Conservation (phyloP, 257 asterid species). For the Echium plantagineum region DNA sequence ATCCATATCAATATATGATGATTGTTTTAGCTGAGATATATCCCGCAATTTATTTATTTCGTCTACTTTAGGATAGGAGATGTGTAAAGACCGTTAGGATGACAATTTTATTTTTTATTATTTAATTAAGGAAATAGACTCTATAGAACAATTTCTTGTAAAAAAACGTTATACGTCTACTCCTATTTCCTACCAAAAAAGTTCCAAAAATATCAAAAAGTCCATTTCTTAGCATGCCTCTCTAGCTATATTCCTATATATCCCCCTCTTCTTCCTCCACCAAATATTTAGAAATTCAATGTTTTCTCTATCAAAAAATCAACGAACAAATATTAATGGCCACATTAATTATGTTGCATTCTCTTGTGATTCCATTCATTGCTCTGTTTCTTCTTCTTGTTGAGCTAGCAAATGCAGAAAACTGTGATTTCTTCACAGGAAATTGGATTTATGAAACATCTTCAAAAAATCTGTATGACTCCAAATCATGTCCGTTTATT, state of each 20-base stretch:
- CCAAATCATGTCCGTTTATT: slow-evolving; percentile 9
- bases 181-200: background rate
- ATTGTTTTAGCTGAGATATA: too few species aligned
- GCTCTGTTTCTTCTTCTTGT: background rate
- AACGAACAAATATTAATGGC: too few species aligned
- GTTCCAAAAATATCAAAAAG: background rate
- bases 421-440: slow-evolving; percentile 10
- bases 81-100: too few species aligned
- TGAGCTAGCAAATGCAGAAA: slow-evolving; percentile 5
- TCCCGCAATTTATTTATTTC: too few species aligned
- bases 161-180: too few species aligned
- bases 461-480: slow-evolving; percentile 6
- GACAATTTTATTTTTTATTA: too few species aligned
- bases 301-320: too few species aligned
- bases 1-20: too few species aligned
- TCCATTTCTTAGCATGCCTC: background rate
- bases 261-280: background rate
- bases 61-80: too few species aligned
- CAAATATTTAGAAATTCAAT: background rate
- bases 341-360: background rate
- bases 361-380: background rate
- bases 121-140: background rate
- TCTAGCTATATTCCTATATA: background rate
- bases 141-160: too few species aligned
- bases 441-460: slow-evolving; percentile 13